phyloP scores from a whole-genome alignment of 2,329 filamentous ascomycete species.

The Zymoseptoria tritici region DNA sequence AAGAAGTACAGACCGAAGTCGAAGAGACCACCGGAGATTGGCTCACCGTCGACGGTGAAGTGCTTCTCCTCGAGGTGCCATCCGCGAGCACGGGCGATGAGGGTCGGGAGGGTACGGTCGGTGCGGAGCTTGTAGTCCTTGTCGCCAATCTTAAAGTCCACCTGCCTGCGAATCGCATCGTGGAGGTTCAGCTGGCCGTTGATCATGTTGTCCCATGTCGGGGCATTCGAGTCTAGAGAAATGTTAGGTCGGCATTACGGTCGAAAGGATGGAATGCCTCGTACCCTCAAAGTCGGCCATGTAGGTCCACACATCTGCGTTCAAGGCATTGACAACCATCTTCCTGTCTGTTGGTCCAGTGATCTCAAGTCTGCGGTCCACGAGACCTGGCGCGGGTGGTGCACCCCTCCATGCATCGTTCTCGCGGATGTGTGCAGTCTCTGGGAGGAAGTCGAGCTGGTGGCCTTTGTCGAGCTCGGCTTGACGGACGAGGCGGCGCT shows the following conservation, averaged over 20 bases:
- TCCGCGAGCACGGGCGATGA: constrained; percentile 89
- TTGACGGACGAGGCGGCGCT: constrained; percentile 79
- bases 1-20: constrained; percentile 99
- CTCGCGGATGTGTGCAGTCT: constrained; percentile 92
- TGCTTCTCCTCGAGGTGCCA: constrained; percentile 99
- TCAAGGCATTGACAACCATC: constrained; percentile 97
- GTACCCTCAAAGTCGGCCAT: constrained; percentile 98
- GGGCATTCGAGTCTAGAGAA: constrained; percentile 73
- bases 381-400: constrained; percentile 79
- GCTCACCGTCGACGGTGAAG: constrained; percentile 88
- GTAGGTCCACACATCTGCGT: constrained; percentile 94
- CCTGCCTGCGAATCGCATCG: constrained; percentile 85
- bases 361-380: constrained; percentile 93
- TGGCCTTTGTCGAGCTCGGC: constrained; percentile 85
- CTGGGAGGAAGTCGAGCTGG: constrained; percentile 87
- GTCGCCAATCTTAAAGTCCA: constrained; percentile 90
- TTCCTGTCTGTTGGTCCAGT: constrained; percentile 95
- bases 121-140: constrained; percentile 98
- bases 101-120: constrained; percentile 75
- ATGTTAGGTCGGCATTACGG: not conserved
- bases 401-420: constrained; percentile 91
- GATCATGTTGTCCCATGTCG: constrained; percentile 99
- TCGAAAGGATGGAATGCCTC: not conserved
- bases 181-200: constrained; percentile 97
- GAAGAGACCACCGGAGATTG: constrained; percentile 86